Evolutionary conservation across 1,284 basidiomycete genomes (phyloP).

Genomic region (Cutaneotrichosporon sp.): DNA sequence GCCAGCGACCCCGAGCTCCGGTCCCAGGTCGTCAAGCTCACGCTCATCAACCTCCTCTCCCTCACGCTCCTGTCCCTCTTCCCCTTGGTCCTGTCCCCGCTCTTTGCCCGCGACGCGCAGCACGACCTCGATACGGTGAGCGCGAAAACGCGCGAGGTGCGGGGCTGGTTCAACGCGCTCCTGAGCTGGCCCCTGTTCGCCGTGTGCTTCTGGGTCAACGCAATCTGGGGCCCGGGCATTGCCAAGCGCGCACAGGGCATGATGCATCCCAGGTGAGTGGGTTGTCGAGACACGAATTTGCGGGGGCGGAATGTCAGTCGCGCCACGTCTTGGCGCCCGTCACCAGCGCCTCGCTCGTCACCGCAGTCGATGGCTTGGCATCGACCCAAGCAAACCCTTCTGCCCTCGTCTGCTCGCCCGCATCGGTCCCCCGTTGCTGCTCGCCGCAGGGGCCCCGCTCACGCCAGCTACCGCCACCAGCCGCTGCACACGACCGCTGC

Average conservation of each 20-base stretch:
- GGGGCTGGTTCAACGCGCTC: conserved; percentile 51
- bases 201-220: conserved; percentile 52
- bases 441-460: conserved; percentile 10
- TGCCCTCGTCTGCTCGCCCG: too few species aligned
- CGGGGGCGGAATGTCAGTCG: too few species aligned
- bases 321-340: too few species aligned
- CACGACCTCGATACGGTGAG: neutral
- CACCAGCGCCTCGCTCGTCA: too few species aligned
- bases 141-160: conserved; percentile 32
- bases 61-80: conserved; percentile 48
- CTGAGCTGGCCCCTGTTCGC: conserved; percentile 52
- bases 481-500: conserved; percentile 22
- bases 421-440: too few species aligned
- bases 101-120: conserved; percentile 19
- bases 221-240: conserved; percentile 49
- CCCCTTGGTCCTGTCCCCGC: conserved; percentile 45
- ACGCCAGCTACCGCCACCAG: conserved; percentile 50
- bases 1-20: conserved; percentile 50
- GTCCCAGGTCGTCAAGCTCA: conserved; percentile 46
- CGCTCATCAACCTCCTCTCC: conserved; percentile 53
- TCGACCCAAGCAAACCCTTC: too few species aligned
- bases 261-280: conserved; percentile 43
- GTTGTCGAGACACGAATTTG: too few species aligned
- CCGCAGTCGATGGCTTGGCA: too few species aligned
- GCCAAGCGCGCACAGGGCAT: conserved; percentile 46